Percentiles rank a stretch among this genome's conserved stretches.
phyloP scores from a whole-genome alignment of 352 stramenopile genomes.

The Pythium biforme region DNA sequence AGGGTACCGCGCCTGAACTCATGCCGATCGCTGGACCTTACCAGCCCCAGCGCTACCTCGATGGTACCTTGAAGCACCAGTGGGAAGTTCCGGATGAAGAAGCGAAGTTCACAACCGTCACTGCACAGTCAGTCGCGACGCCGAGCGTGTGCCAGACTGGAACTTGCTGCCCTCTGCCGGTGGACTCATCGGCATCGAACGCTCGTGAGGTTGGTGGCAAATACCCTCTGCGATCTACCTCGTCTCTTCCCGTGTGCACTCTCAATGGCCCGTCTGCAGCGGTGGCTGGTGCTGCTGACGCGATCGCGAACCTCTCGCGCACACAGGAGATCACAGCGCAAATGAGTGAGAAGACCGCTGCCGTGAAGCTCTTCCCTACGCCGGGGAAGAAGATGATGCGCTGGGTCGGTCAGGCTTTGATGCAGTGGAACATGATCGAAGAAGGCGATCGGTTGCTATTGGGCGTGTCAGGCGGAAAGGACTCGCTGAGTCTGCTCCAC shows the following conservation, averaged over 20 bases:
- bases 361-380: constrained; percentile 67
- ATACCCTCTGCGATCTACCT: constrained; percentile 29
- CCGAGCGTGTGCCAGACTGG: constrained; percentile 21
- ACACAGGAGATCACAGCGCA: constrained; percentile 23
- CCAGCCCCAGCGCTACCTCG: constrained; percentile 41
- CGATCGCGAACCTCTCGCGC: constrained; percentile 18
- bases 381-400: constrained; percentile 45
- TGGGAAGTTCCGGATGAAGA: constrained; percentile 29
- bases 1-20: background rate
- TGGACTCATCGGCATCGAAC: background rate
- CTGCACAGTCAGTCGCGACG: background rate
- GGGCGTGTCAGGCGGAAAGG: constrained; percentile 94
- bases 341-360: constrained; percentile 34
- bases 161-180: constrained; percentile 11
- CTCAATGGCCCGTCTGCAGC: constrained; percentile 6
- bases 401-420: constrained; percentile 69
- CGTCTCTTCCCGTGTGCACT: constrained; percentile 16
- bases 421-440: constrained; percentile 92
- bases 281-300: background rate
- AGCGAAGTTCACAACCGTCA: too few species aligned
- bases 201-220: constrained; percentile 39
- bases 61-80: constrained; percentile 43
- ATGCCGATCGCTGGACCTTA: constrained; percentile 21
- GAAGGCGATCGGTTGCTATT: constrained; percentile 92
- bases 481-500: constrained; percentile 94